A percentile compares a stretch with the other conserved stretches of the same genome.
Evolutionary conservation across 305 asterid genomes (phyloP).

Genomic region (Ilex paraguariensis): DNA sequence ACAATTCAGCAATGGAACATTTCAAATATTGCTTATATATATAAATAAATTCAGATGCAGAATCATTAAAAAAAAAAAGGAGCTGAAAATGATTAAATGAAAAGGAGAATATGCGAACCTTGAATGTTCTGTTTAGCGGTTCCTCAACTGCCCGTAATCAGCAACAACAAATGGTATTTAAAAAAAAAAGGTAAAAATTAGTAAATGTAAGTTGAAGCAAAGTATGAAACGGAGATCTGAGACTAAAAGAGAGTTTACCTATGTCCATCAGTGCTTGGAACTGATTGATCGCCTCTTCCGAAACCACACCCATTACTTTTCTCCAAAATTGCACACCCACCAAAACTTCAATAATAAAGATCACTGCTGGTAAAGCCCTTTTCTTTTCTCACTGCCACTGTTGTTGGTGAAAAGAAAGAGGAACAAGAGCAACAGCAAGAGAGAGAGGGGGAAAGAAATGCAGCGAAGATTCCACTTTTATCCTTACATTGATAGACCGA

Average conservation of each 20-base stretch:
- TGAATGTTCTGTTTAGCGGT: conserved; percentile 44
- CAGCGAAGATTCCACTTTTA: too few species aligned
- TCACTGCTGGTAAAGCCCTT: too few species aligned
- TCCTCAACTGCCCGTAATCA: conserved; percentile 54
- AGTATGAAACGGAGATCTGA: background rate
- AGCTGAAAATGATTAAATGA: background rate
- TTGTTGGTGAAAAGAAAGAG: too few species aligned
- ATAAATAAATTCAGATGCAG: background rate
- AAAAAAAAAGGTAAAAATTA: conserved; percentile 9
- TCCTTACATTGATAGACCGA: too few species aligned
- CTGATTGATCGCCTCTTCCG: conserved; percentile 53
- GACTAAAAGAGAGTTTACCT: conserved; percentile 33
- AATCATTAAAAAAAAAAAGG: background rate
- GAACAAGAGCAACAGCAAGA: too few species aligned
- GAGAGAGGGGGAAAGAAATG: too few species aligned
- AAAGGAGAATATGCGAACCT: conserved; percentile 34
- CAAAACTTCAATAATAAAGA: too few species aligned
- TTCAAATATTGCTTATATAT: too few species aligned
- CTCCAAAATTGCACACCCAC: background rate
- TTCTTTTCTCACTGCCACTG: too few species aligned
- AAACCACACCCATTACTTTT: conserved; percentile 59
- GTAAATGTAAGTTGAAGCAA: conserved; percentile 14
- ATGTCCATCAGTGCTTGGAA: conserved; percentile 56
- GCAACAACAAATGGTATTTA: background rate
- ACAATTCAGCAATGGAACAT: too few species aligned